Conservation (phyloP, 352 stramenopile genomes). For the Elongisporangium prolatum region DNA sequence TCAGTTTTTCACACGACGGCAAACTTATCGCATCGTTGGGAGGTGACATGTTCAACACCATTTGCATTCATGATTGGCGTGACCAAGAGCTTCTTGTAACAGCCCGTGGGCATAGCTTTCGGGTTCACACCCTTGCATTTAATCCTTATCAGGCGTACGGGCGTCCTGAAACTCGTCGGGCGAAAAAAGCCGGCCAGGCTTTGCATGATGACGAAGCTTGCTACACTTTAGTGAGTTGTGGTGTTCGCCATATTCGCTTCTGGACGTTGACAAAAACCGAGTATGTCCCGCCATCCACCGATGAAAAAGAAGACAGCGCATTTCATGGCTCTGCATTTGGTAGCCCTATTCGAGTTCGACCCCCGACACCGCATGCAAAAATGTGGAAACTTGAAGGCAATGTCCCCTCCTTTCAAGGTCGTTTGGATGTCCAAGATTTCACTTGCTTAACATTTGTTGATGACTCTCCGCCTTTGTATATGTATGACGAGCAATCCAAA, state of each 20-base stretch:
- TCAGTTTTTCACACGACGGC: constrained; percentile 71
- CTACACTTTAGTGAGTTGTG: constrained; percentile 71
- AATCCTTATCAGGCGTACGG: constrained; percentile 71
- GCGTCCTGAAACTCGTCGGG: constrained; percentile 38
- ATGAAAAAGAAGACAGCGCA: constrained; percentile 48
- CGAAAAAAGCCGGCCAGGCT: constrained; percentile 52
- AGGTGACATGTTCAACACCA: constrained; percentile 75
- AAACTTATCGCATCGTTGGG: constrained; percentile 63
- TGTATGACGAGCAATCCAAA: constrained; percentile 46
- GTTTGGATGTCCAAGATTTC: constrained; percentile 70
- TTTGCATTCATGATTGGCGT: constrained; percentile 73
- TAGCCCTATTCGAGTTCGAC: constrained; percentile 33
- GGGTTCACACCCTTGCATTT: constrained; percentile 58
- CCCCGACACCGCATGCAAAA: constrained; percentile 51
- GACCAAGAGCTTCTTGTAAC: constrained; percentile 49
- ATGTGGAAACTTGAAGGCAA: constrained; percentile 75
- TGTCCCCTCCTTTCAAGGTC: constrained; percentile 60
- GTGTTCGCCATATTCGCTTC: constrained; percentile 70
- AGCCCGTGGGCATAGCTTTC: constrained; percentile 58
- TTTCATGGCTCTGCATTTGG: constrained; percentile 65
- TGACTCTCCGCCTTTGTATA: constrained; percentile 52
- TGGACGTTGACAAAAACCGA: constrained; percentile 65
- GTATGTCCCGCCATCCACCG: constrained; percentile 29
- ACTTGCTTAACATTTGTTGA: constrained; percentile 64
- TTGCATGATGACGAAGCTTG: constrained; percentile 65